A percentile compares a stretch with the other conserved stretches of the same genome.
Evolutionary conservation across 352 stramenopile species (phyloP).

Genomic region (Phytophthora boehmeriae): DNA sequence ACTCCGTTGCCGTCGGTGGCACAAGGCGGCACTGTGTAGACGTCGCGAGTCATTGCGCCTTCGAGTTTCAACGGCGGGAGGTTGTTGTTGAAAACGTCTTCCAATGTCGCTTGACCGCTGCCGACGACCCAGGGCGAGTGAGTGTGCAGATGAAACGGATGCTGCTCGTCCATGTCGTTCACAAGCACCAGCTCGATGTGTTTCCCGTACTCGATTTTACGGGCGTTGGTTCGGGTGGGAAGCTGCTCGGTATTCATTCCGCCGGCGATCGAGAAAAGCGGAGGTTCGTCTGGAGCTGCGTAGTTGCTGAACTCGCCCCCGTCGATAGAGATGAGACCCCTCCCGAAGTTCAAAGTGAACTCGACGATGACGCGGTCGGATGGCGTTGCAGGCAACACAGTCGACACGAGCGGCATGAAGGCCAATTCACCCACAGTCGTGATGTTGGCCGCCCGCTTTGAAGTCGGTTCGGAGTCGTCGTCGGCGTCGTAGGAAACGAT

Average conservation of each 20-base stretch:
- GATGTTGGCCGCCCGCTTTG: conserved; percentile 13
- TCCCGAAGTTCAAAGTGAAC: conserved; percentile 18
- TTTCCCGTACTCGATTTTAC: conserved; percentile 27
- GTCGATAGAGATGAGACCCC: conserved; percentile 24
- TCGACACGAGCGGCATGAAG: conserved; percentile 18
- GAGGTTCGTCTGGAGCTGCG: conserved; percentile 12
- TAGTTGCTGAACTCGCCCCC: conserved; percentile 20
- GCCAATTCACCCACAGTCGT: conserved; percentile 28
- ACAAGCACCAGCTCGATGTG: conserved; percentile 37
- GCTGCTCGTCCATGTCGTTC: conserved; percentile 39
- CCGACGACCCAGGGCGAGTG: conserved; percentile 31
- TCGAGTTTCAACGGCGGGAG: conserved; percentile 21
- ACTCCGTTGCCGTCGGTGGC: conserved; percentile 10
- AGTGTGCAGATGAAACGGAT: conserved; percentile 44
- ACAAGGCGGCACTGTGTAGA: conserved; percentile 37
- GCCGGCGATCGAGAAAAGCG: conserved; percentile 27
- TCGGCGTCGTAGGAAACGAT: conserved; percentile 23
- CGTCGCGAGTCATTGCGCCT: conserved; percentile 25
- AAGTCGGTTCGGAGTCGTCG: conserved; percentile 16
- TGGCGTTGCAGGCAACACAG: conserved; percentile 8
- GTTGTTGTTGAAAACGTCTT: conserved; percentile 13
- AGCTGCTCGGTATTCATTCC: conserved; percentile 25
- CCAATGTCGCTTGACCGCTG: conserved; percentile 13
- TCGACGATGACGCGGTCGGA: conserved; percentile 31
- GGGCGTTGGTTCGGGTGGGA: conserved; percentile 5